Percentiles rank a stretch among this genome's conserved stretches.
These are phyloP conservation scores for Diaporthe nobilis DNA, from an alignment of 2,329 filamentous ascomycete species.

Conservation along the genomic window DNA sequence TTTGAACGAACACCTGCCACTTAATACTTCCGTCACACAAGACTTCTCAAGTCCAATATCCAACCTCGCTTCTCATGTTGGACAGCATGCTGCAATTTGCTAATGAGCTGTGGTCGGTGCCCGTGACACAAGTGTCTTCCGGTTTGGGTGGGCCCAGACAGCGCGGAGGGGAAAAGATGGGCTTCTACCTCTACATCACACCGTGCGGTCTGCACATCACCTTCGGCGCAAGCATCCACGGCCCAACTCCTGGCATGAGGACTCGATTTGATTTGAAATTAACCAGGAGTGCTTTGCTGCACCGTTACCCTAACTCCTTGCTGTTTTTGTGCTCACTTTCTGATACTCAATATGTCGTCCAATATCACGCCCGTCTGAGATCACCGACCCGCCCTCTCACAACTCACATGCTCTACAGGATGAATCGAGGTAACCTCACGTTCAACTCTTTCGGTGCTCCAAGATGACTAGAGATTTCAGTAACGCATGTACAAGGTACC, in stretches of 20 bases:
- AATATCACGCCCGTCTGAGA: not conserved
- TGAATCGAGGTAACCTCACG: not conserved
- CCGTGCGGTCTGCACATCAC: not conserved
- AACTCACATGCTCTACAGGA: not conserved
- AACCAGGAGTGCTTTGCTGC: no score
- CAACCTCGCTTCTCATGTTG: conserved; percentile 18
- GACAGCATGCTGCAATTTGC: conserved; percentile 24
- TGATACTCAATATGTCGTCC: not conserved
- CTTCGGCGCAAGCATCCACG: not conserved
- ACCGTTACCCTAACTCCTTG: not conserved
- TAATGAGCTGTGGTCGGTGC: not conserved
- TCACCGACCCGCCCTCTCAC: not conserved
- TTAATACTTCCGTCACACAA: not conserved
- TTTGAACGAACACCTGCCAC: not conserved
- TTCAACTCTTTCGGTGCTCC: not conserved
- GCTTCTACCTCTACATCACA: not conserved
- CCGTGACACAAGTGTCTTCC: not conserved
- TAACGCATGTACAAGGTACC: not conserved
- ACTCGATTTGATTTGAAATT: not conserved
- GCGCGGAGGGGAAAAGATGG: not conserved
- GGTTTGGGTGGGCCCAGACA: not conserved
- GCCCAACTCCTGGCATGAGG: not conserved
- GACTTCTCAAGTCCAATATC: not conserved
- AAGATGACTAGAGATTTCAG: not conserved
- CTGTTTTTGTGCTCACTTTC: not conserved